phyloP scores from a whole-genome alignment of 371 early-diverging fungal species.

The Lichtheimia ornata region DNA sequence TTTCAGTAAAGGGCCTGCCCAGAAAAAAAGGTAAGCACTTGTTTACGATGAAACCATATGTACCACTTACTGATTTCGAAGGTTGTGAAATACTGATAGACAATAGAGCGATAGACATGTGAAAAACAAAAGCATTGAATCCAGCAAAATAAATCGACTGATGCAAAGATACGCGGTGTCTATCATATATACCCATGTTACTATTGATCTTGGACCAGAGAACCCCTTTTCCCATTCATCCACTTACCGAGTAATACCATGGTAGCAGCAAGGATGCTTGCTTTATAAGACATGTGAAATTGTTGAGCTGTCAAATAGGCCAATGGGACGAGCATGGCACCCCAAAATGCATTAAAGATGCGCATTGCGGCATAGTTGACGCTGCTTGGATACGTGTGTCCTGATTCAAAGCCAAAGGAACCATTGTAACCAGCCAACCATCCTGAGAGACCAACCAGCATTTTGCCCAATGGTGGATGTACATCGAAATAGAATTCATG shows the following conservation, averaged over 20 bases:
- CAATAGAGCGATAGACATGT: slow-evolving; percentile 86
- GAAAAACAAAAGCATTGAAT: slow-evolving; percentile 96
- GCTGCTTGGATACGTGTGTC: slow-evolving; percentile 77
- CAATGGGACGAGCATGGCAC: slow-evolving; percentile 91
- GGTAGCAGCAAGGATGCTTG: slow-evolving; percentile 71
- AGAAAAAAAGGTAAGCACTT: neutral
- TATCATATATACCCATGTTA: slow-evolving; percentile 16
- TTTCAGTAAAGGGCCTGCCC: slow-evolving; percentile 75
- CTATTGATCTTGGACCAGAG: neutral
- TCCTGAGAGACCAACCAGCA: slow-evolving; percentile 94
- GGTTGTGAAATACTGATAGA: slow-evolving; percentile 75
- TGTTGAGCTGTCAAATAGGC: slow-evolving; percentile 90
- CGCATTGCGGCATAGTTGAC: slow-evolving; percentile 95
- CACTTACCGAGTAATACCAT: slow-evolving; percentile 80
- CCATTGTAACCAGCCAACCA: slow-evolving; percentile 90
- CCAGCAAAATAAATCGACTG: slow-evolving; percentile 96
- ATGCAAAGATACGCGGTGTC: slow-evolving; percentile 90
- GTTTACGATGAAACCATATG: neutral
- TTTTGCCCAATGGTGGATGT: slow-evolving; percentile 99
- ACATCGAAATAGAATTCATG: slow-evolving; percentile 98
- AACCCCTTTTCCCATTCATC: neutral
- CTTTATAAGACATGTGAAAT: slow-evolving; percentile 67
- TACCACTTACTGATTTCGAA: slow-evolving; percentile 62
- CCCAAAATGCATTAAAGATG: slow-evolving; percentile 88
- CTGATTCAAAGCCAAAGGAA: slow-evolving; percentile 90